These are phyloP conservation scores for Xylogone sp. DNA, from an alignment of 2,329 filamentous ascomycete genomes.

Conservation along the genomic window DNA sequence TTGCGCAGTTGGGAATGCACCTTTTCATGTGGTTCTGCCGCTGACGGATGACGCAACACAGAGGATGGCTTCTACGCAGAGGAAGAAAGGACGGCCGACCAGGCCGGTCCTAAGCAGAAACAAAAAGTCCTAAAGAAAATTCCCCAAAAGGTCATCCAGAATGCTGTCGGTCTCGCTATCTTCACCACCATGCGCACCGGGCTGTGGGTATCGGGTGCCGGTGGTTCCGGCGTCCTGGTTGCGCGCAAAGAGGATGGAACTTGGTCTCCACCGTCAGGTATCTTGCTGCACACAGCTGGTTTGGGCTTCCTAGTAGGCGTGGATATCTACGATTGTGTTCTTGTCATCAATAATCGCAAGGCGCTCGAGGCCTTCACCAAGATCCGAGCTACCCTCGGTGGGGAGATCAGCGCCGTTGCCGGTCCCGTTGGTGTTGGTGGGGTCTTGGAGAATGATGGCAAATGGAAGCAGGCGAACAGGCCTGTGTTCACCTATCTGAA, in stretches of 20 bases:
- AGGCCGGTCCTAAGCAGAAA: conserved; percentile 41
- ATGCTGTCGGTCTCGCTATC: conserved; percentile 85
- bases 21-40: not conserved
- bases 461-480: conserved; percentile 53
- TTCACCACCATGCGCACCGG: conserved; percentile 96
- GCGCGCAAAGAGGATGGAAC: conserved; percentile 79
- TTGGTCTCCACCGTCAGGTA: conserved; percentile 88
- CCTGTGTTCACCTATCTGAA: conserved; percentile 84
- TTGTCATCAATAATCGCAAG: conserved; percentile 83
- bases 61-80: conserved; percentile 67
- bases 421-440: conserved; percentile 79
- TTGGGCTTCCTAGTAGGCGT: conserved; percentile 87
- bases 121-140: conserved; percentile 75
- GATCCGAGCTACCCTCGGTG: conserved; percentile 73
- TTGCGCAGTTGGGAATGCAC: too few relatives aligned
- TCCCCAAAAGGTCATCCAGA: conserved; percentile 77
- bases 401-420: conserved; percentile 71
- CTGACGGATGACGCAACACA: conserved; percentile 20
- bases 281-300: conserved; percentile 84
- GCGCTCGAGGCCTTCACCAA: conserved; percentile 81
- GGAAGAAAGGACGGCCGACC: conserved; percentile 30
- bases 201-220: conserved; percentile 88
- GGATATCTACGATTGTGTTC: conserved; percentile 92
- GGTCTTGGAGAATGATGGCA: conserved; percentile 19
- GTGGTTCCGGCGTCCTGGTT: conserved; percentile 83